Evolutionary conservation across 164 flowering plant species (phyloP), one percentile per base, ranked within the genome.

Genomic region (Sedum album): DNA sequence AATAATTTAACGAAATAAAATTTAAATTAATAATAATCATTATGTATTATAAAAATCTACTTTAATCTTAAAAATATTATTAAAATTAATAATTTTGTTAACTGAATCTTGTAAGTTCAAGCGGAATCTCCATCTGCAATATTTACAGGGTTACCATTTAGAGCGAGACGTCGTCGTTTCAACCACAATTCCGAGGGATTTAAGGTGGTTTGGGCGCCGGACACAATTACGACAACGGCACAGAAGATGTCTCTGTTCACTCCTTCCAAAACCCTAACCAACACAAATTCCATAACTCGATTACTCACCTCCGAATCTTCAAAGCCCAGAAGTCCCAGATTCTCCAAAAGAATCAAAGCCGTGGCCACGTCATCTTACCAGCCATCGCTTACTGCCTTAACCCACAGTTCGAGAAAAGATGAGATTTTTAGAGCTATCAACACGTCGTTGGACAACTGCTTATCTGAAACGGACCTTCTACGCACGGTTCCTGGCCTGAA

Each of bases 391-490:
- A 75, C 76, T 38, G 66, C 71, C 25, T 57, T 79, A 46, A 66
- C 60, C 31, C 73, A 65, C 69, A 57, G 76, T 57, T 61, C 70
- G 60, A 83, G 78, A 48, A 90, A 80, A 73, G 81, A 78, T 15
- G 82, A 88, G 36, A 73, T 86, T 10, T 20, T 80, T 17, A 23
- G 39, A 20, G 75, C 79, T 48, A 82, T 86, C 23, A 65, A 66
- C 48, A 28, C 36, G 18, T 82, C 93, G 0, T 65, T 86, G 5
- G 69, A 83, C 17, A 85, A 83, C 64, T 86, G 90, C 65, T 84
- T 94, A 36, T 87, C 93, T 3, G 97, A 94, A 73, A 89, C 97
- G 21, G 78, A 91, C 49, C 96, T 91, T 51, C 86, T 84, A 44
- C 71, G 71, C 30, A 81, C 93, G 13, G 86, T 94, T 67, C 95